These are phyloP conservation scores for Mycena sanguinolenta DNA, from an alignment of 768 basidiomycete species.

Conservation along the genomic window DNA sequence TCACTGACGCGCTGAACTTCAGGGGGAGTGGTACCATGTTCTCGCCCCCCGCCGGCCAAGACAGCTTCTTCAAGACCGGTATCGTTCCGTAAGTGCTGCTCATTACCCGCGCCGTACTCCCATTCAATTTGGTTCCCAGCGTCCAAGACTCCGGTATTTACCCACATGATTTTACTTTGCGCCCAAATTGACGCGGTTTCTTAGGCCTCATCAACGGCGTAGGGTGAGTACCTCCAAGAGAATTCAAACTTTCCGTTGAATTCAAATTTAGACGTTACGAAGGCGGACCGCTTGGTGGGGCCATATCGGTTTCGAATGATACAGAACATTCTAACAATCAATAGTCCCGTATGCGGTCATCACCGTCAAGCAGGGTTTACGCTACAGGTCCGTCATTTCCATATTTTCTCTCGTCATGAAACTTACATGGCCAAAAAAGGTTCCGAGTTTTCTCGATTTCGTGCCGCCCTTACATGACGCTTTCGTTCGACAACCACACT, in stretches of 20 bases:
- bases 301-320: not conserved
- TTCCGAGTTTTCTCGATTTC: conserved; percentile 62
- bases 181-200: not conserved
- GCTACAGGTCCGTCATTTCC: conserved; percentile 56
- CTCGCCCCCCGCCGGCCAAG: conserved; percentile 54
- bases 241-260: conserved; percentile 34
- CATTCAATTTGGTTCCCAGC: conserved; percentile 13
- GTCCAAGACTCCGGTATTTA: conserved; percentile 52
- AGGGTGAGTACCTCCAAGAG: conserved; percentile 38
- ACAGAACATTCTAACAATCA: conserved; percentile 32
- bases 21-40: conserved; percentile 21
- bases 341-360: conserved; percentile 54
- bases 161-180: not conserved
- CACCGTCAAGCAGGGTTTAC: conserved; percentile 52
- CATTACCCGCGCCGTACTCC: not conserved
- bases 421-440: conserved; percentile 44
- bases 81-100: conserved; percentile 42
- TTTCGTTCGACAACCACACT: conserved; percentile 54
- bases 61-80: conserved; percentile 49
- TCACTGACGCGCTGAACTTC: too few species aligned
- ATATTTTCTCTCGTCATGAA: not conserved
- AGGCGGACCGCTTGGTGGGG: conserved; percentile 54
- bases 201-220: conserved; percentile 57
- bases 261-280: conserved; percentile 48
- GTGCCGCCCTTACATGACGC: conserved; percentile 59